These are phyloP conservation scores for Enterocytospora artemiae DNA, from an alignment of 371 early-diverging fungal species.

Conservation along the genomic window DNA sequence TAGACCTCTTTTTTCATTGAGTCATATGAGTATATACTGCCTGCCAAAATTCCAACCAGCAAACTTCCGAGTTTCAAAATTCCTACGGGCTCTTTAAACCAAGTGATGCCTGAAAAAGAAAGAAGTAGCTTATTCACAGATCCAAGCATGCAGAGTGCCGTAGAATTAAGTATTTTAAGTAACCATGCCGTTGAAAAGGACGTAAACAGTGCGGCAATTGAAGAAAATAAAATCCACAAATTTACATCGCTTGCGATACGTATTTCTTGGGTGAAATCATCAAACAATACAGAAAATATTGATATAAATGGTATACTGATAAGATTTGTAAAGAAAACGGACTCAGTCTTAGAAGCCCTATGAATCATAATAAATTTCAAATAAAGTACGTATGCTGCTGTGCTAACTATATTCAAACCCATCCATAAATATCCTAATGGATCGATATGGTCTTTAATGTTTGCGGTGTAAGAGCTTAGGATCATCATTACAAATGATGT, in stretches of 20 bases:
- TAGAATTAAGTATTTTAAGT: conserved; percentile 78
- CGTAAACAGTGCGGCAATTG: conserved; percentile 76
- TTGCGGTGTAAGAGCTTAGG: conserved; percentile 77
- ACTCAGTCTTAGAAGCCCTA: conserved; percentile 78
- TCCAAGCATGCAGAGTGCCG: conserved; percentile 93
- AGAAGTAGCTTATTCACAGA: conserved; percentile 92
- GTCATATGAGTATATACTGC: conserved; percentile 31
- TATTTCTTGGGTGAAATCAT: conserved; percentile 45
- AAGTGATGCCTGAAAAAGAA: conserved; percentile 75
- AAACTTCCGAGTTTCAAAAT: conserved; percentile 25
- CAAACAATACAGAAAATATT: conserved; percentile 65
- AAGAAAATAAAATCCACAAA: conserved; percentile 65
- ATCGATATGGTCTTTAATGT: conserved; percentile 62
- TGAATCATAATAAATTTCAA: conserved; percentile 74
- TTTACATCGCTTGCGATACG: not conserved
- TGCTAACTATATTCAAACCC: conserved; percentile 72
- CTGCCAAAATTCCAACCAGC: conserved; percentile 28
- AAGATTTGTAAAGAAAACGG: conserved; percentile 84
- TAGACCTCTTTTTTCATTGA: conserved; percentile 7
- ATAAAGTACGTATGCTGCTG: conserved; percentile 73
- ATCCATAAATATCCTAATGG: conserved; percentile 76
- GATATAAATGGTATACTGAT: conserved; percentile 73
- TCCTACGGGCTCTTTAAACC: conserved; percentile 36
- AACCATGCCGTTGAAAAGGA: conserved; percentile 73
- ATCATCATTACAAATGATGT: conserved; percentile 77